Percentiles rank a stretch among this genome's conserved stretches.
Evolutionary conservation across 2,329 filamentous ascomycete genomes (phyloP).

Genomic region (Fusarium paranaense): DNA sequence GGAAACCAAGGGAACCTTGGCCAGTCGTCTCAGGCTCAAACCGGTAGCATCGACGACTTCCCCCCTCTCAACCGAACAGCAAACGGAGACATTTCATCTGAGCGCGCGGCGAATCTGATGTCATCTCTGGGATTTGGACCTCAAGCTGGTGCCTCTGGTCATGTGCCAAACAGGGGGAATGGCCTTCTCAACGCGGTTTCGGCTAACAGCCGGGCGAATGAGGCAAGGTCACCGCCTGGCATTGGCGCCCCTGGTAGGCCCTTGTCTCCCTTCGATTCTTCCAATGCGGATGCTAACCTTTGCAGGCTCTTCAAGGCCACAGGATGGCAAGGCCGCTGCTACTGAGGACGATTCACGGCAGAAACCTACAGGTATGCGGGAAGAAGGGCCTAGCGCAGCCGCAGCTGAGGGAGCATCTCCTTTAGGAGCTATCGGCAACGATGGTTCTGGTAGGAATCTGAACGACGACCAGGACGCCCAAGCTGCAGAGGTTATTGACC

Average conservation of each 20-base stretch:
- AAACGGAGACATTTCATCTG: constrained; percentile 69
- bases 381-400: constrained; percentile 51
- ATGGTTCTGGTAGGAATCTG: constrained; percentile 52
- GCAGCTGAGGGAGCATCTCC: constrained; percentile 56
- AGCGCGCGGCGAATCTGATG: constrained; percentile 64
- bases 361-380: constrained; percentile 58
- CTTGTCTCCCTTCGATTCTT: neutral
- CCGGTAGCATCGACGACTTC: constrained; percentile 68
- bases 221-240: constrained; percentile 62
- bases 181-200: constrained; percentile 74
- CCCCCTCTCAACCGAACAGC: constrained; percentile 69
- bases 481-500: constrained; percentile 63
- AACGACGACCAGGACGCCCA: constrained; percentile 58
- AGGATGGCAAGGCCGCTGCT: constrained; percentile 56
- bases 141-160: constrained; percentile 53
- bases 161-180: constrained; percentile 64
- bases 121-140: constrained; percentile 65
- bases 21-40: constrained; percentile 60
- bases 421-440: constrained; percentile 61
- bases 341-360: constrained; percentile 60
- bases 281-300: constrained; percentile 37
- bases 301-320: constrained; percentile 52
- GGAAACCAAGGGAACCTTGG: constrained; percentile 58
- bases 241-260: constrained; percentile 52
- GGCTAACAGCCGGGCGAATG: constrained; percentile 64